phyloP scores from a whole-genome alignment of 2,329 filamentous ascomycete genomes.

The Emergomyces pasteurianus region DNA sequence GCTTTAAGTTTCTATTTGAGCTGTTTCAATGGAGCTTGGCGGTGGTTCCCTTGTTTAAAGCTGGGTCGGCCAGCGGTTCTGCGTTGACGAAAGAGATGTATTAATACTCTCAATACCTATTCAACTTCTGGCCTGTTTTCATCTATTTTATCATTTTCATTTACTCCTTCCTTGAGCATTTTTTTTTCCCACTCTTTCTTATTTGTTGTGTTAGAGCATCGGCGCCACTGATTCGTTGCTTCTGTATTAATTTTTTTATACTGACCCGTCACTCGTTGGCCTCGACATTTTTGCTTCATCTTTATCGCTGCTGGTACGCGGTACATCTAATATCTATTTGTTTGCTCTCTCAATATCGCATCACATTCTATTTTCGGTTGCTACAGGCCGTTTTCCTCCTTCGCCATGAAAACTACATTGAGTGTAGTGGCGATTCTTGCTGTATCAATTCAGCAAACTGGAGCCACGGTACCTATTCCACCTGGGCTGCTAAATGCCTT shows the following conservation, averaged over 20 bases:
- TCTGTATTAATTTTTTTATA: background rate
- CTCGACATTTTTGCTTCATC: background rate
- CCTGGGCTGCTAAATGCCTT: background rate
- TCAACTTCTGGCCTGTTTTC: background rate
- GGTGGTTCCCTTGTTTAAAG: background rate
- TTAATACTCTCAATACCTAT: background rate
- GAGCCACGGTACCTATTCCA: conserved; percentile 14
- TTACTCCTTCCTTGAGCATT: background rate
- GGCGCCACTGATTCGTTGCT: background rate
- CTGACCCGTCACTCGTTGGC: background rate
- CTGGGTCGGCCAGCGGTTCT: background rate
- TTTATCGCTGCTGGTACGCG: conserved; percentile 11
- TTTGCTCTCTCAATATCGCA: conserved; percentile 1
- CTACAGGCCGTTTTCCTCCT: background rate
- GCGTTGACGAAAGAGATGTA: background rate
- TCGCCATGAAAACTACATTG: conserved; percentile 14
- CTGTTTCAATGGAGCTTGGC: background rate
- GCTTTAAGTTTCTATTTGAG: background rate
- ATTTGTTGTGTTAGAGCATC: background rate
- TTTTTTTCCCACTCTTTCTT: background rate
- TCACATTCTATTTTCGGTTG: background rate
- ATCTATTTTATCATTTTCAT: background rate
- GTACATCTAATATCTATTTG: conserved; percentile 4
- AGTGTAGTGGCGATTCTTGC: conserved; percentile 11
- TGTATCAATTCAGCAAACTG: conserved; percentile 16